These are phyloP conservation scores for Kwoniella sp. DNA, from an alignment of 768 basidiomycete species.

Conservation along the genomic window DNA sequence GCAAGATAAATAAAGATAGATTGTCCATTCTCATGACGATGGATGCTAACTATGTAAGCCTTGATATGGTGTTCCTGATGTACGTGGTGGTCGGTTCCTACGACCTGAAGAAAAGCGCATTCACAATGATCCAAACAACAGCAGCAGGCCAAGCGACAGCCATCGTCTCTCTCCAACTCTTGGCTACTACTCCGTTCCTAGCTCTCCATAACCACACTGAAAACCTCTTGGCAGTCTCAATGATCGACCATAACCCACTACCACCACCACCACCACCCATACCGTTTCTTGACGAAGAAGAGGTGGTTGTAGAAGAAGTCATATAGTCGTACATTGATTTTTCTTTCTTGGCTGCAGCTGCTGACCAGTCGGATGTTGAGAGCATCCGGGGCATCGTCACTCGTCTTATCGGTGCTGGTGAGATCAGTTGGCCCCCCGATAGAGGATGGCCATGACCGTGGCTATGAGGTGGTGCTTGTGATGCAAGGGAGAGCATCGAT, in stretches of 20 bases:
- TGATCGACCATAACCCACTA: slow-evolving; percentile 16
- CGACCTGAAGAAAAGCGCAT: slow-evolving; percentile 46
- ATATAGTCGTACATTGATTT: slow-evolving; percentile 38
- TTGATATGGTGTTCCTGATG: no score
- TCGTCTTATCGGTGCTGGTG: slow-evolving; percentile 21
- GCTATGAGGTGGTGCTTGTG: background rate
- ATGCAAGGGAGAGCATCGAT: slow-evolving; percentile 11
- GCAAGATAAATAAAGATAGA: no score
- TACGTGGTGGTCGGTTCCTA: no score
- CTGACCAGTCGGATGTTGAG: slow-evolving; percentile 39
- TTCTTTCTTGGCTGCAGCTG: slow-evolving; percentile 50
- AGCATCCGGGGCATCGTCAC: slow-evolving; percentile 42
- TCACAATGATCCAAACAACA: slow-evolving; percentile 48
- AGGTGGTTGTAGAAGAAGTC: slow-evolving; percentile 11
- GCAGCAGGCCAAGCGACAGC: slow-evolving; percentile 50
- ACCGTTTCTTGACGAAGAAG: no score
- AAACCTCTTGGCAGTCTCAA: slow-evolving; percentile 29
- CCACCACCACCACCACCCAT: background rate
- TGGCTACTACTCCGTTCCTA: slow-evolving; percentile 47
- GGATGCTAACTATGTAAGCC: no score
- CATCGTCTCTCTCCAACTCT: slow-evolving; percentile 41
- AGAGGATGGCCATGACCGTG: background rate
- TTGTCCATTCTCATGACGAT: no score
- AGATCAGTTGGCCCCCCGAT: slow-evolving; percentile 4
- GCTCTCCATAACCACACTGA: slow-evolving; percentile 43